Conservation (phyloP, 192 early-diverging fungal species). For the Coemansia erecta region DNA sequence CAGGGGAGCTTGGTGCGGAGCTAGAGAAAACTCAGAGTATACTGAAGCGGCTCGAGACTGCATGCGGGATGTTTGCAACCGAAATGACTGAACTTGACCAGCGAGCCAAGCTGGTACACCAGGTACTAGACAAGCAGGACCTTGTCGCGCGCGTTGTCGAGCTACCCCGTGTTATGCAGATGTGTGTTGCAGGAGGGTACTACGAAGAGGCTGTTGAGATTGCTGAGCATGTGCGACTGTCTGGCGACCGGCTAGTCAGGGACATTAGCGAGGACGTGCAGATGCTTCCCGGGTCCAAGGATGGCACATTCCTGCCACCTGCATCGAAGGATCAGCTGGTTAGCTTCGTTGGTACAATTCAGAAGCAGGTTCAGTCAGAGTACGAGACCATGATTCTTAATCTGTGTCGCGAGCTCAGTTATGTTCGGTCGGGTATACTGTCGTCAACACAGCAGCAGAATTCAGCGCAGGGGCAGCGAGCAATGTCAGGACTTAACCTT, state of each 20-base stretch:
- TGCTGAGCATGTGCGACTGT: slow-evolving; percentile 41
- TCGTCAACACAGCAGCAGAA: slow-evolving; percentile 7
- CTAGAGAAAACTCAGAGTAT: slow-evolving; percentile 29
- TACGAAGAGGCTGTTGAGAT: slow-evolving; percentile 52
- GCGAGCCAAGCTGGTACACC: slow-evolving; percentile 34
- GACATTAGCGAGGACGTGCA: slow-evolving; percentile 40
- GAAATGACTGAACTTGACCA: slow-evolving; percentile 35
- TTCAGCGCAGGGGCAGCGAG: neutral
- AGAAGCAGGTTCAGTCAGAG: slow-evolving; percentile 43
- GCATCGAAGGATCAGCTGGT: slow-evolving; percentile 21
- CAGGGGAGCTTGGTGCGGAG: slow-evolving; percentile 6
- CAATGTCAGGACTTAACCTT: no score
- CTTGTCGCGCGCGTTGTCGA: slow-evolving; percentile 43
- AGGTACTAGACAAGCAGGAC: slow-evolving; percentile 50
- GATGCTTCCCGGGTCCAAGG: slow-evolving; percentile 28
- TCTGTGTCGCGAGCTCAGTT: slow-evolving; percentile 40
- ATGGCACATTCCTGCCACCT: neutral
- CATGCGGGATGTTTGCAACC: slow-evolving; percentile 25
- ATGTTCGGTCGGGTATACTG: slow-evolving; percentile 6
- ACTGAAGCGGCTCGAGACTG: slow-evolving; percentile 27
- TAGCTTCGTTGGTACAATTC: slow-evolving; percentile 28
- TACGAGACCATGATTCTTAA: slow-evolving; percentile 44
- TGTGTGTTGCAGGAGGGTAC: slow-evolving; percentile 51
- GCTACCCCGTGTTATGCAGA: slow-evolving; percentile 52
- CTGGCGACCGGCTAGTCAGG: slow-evolving; percentile 35